phyloP scores from a whole-genome alignment of 2,329 filamentous ascomycete genomes.

The Botrytis tulipae region DNA sequence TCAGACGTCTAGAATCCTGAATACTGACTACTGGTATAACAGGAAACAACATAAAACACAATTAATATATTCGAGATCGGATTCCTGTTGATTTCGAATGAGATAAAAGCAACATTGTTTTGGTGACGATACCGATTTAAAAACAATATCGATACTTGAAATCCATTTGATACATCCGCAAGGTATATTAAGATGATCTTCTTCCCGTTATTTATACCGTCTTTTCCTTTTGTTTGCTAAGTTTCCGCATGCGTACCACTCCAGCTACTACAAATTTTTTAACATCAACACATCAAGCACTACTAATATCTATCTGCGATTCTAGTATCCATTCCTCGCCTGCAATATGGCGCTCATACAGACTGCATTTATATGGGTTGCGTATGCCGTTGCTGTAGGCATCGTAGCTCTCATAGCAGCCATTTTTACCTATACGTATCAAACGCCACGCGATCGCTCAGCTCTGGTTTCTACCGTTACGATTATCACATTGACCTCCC shows the following conservation, averaged over 20 bases:
- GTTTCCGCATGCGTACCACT: constrained; percentile 10
- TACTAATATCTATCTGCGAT: background rate
- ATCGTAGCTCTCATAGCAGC: constrained; percentile 74
- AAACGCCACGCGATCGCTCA: constrained; percentile 83
- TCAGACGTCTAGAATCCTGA: constrained; percentile 17
- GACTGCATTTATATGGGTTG: constrained; percentile 89
- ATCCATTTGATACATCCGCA: background rate
- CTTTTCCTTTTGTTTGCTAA: background rate
- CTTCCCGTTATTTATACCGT: background rate
- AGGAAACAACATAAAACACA: background rate
- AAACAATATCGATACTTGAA: background rate
- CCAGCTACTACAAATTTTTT: background rate
- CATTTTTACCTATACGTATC: constrained; percentile 89
- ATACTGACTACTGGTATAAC: background rate
- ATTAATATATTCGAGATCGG: background rate
- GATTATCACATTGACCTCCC: constrained; percentile 79
- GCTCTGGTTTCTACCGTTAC: constrained; percentile 78
- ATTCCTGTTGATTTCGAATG: background rate
- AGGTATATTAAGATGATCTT: background rate
- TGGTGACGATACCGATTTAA: background rate
- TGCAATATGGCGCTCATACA: constrained; percentile 61
- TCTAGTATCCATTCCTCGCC: background rate
- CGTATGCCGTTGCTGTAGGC: constrained; percentile 79
- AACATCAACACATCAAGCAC: background rate
- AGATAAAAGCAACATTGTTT: background rate